Evolutionary conservation across 1,284 basidiomycete species (phyloP).

Genomic region (Ustilago cynodontis): DNA sequence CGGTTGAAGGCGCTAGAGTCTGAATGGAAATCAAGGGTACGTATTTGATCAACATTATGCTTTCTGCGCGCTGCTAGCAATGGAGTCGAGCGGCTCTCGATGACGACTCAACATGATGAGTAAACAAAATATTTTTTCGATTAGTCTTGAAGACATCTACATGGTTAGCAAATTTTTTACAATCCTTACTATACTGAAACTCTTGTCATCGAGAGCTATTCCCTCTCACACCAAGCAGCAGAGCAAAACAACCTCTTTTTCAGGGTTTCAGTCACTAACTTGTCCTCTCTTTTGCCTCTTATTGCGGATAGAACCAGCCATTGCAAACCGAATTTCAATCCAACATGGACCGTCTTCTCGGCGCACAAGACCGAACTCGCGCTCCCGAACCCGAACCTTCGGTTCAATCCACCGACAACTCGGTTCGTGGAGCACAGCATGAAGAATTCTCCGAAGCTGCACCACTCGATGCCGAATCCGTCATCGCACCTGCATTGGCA

Average conservation of each 20-base stretch:
- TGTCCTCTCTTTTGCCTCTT: neutral
- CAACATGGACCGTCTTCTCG: conserved; percentile 65
- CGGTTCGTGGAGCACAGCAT: conserved; percentile 55
- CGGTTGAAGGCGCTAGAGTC: conserved; percentile 65
- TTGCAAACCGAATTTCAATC: conserved; percentile 63
- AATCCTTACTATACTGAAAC: conserved; percentile 59
- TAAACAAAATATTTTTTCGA: conserved; percentile 55
- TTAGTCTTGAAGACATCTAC: conserved; percentile 69
- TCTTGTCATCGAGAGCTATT: conserved; percentile 29
- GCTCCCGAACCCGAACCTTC: conserved; percentile 37
- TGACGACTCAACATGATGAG: conserved; percentile 45
- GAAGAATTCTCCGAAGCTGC: conserved; percentile 55
- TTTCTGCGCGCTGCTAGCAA: too few species aligned
- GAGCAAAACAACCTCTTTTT: too few species aligned
- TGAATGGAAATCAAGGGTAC: conserved; percentile 61
- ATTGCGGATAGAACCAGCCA: conserved; percentile 47
- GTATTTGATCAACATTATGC: conserved; percentile 18
- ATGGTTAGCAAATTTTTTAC: conserved; percentile 59
- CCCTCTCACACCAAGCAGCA: neutral
- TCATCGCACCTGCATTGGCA: conserved; percentile 47
- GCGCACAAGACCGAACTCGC: conserved; percentile 51
- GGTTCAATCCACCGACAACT: conserved; percentile 34
- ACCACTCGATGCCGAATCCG: conserved; percentile 30
- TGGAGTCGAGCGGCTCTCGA: conserved; percentile 21
- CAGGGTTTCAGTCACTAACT: conserved; percentile 17